phyloP scores from a whole-genome alignment of 2,329 filamentous ascomycete genomes.

The Lachnellula occidentalis region DNA sequence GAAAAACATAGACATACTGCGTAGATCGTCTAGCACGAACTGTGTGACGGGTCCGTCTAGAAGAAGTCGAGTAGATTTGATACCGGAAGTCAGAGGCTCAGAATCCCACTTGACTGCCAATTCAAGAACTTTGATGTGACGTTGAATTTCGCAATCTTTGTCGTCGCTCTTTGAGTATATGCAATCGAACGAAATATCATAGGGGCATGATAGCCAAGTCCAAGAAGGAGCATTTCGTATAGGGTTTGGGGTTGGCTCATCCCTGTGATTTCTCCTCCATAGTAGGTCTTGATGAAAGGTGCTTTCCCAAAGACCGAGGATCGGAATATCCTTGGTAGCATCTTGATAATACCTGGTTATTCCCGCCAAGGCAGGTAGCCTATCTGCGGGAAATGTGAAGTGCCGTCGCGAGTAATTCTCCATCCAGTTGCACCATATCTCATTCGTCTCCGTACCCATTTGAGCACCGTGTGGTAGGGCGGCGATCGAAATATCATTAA shows the following conservation, averaged over 20 bases:
- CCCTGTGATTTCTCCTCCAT: background rate
- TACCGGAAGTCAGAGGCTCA: background rate
- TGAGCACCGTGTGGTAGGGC: background rate
- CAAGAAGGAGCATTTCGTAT: background rate
- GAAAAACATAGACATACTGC: background rate
- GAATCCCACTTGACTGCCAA: background rate
- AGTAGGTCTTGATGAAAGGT: background rate
- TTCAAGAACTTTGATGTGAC: background rate
- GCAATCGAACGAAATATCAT: background rate
- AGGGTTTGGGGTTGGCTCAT: background rate
- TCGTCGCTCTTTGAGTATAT: background rate
- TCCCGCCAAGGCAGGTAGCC: constrained; percentile 2
- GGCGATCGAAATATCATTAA: background rate
- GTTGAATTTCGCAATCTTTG: background rate
- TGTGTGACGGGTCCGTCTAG: background rate
- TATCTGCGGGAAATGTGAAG: background rate
- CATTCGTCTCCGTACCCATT: background rate
- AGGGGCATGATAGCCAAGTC: constrained; percentile 3
- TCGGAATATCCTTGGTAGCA: constrained; percentile 24
- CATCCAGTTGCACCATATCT: constrained; percentile 6
- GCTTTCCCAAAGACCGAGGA: constrained; percentile 3
- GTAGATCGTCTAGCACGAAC: background rate
- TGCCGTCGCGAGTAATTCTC: constrained; percentile 1
- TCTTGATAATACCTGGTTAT: constrained; percentile 30
- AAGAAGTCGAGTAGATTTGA: constrained; percentile 1